These are phyloP conservation scores for Hymenoscyphus fraxineus DNA, from an alignment of 2,329 filamentous ascomycete species.

Conservation along the genomic window DNA sequence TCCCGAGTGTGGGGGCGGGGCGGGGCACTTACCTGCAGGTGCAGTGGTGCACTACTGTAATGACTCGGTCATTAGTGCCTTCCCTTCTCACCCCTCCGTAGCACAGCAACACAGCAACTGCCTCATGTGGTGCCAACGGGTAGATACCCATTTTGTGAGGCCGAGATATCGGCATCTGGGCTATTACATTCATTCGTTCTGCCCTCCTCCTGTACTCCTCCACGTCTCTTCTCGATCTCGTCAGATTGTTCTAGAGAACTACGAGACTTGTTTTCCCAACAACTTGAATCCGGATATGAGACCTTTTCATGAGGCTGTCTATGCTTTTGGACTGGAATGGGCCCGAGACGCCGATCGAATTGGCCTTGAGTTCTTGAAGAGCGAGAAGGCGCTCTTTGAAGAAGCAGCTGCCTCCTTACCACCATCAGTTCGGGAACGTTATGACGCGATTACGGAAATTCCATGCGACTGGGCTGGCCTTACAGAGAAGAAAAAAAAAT, in stretches of 20 bases:
- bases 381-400: background rate
- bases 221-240: background rate
- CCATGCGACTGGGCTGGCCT: background rate
- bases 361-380: background rate
- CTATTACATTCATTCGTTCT: background rate
- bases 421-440: background rate
- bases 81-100: too few relatives aligned
- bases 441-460: background rate
- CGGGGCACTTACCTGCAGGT: too few relatives aligned
- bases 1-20: too few relatives aligned
- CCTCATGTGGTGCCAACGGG: too few relatives aligned
- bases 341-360: background rate
- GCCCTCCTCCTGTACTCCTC: background rate
- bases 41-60: too few relatives aligned
- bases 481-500: background rate
- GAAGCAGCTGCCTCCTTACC: background rate
- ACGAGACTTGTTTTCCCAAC: background rate
- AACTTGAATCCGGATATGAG: background rate
- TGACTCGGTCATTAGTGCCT: too few relatives aligned
- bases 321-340: background rate
- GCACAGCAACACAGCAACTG: too few relatives aligned
- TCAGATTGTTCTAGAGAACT: background rate
- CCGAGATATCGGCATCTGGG: background rate
- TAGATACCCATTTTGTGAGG: too few relatives aligned
- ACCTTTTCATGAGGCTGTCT: background rate